Evolutionary conservation across 768 basidiomycete genomes (phyloP).

Genomic region (Mrakia hoshinonis): DNA sequence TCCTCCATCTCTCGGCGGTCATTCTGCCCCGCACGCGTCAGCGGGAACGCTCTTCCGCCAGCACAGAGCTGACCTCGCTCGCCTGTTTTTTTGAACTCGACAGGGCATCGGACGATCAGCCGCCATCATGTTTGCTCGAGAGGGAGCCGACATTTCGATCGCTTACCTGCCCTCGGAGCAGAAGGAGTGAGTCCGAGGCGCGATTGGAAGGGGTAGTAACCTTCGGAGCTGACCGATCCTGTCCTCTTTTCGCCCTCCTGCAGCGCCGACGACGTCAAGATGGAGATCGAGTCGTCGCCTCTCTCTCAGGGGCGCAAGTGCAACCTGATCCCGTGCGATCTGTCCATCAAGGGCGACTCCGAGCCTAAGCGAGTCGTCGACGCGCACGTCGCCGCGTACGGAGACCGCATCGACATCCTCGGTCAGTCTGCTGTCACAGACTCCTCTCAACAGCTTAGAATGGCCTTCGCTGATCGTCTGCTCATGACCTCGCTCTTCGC

Average conservation of each 20-base stretch:
- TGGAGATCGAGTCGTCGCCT: conserved; percentile 45
- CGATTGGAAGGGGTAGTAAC: background rate
- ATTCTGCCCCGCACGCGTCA: too few species aligned
- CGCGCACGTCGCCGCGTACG: conserved; percentile 45
- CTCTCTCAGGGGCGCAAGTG: conserved; percentile 37
- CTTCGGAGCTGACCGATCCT: background rate
- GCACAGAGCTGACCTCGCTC: background rate
- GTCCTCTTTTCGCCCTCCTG: background rate
- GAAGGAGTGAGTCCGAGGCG: conserved; percentile 43
- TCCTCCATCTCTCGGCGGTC: background rate
- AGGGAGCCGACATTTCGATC: conserved; percentile 45
- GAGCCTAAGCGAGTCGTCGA: conserved; percentile 48
- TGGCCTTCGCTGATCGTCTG: too few species aligned
- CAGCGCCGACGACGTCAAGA: conserved; percentile 48
- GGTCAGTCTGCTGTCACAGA: too few species aligned
- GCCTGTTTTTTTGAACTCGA: background rate
- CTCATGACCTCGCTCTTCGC: too few species aligned
- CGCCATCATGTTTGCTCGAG: conserved; percentile 41
- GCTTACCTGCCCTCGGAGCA: conserved; percentile 53
- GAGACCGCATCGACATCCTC: conserved; percentile 48
- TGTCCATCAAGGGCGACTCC: conserved; percentile 41
- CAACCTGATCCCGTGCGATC: conserved; percentile 41
- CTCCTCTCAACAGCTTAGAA: too few species aligned
- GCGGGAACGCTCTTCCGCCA: too few species aligned
- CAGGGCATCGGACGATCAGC: conserved; percentile 31